Base-by-base conservation (phyloP, 2,329 filamentous ascomycete genomes). In the Penicillium palitans region DNA sequence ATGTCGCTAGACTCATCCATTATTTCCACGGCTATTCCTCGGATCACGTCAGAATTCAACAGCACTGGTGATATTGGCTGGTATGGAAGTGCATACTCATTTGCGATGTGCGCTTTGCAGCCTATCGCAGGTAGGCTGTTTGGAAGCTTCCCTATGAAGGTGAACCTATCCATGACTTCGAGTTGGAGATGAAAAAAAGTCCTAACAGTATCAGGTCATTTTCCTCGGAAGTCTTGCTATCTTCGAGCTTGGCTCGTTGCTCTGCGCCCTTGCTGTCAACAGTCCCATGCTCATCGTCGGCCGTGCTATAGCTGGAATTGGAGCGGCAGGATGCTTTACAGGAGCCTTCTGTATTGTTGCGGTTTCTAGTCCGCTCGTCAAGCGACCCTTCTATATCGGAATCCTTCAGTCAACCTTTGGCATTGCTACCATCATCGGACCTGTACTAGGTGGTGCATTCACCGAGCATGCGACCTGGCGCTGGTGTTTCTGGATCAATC, bases 401-500 rank as follows among this genome's bases (percentile, higher is more conserved):
- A 46, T 46, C n/a, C 44, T 46, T 46, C 44, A 46, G 27, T 31
- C 44, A 31, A 46, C 44, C 6, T 46, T 46, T 29, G 44, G 25
- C 10, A 31, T 46, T 46, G 44, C 44, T 12, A 46, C 27, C 2
- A 46, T 46, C n/a, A 31, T 46, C 3, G 44, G 44, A 15, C 44
- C 44, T 7, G n/a, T 46, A 19, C 29, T 46, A 46, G 44, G 44
- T 9, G 44, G 44, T 19, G 27, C n/a, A 9, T 31, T 31, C n/a
- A 46, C 44, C 2, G 27, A 46, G 7, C 44, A 46, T 31, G 27
- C 5, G n/a, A 31, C 27, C 0, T 46, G 27, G 44, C 27, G 44
- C 7, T 44, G 37, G 49, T 52, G 49, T 10, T 52, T 52, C n/a
- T 52, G 37, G 25, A 27, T 52, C 6, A 31, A 52, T 24, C 50